phyloP scores from a whole-genome alignment of 1,284 basidiomycete genomes.

The Exobasidium cylindrosporum region DNA sequence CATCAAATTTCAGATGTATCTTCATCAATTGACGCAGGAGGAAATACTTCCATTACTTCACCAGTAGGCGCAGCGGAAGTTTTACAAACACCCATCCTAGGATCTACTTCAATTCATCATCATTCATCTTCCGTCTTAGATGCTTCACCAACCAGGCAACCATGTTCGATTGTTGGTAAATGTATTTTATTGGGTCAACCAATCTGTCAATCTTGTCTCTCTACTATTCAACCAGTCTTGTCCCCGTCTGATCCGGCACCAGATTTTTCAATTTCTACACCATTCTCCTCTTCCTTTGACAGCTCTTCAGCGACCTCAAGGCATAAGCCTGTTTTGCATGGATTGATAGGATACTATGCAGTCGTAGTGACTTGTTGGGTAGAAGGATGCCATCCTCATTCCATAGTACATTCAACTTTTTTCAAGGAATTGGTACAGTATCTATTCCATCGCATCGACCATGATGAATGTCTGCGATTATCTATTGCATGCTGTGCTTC shows the following conservation, averaged over 20 bases:
- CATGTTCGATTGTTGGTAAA: neutral
- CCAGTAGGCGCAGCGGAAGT: too few relatives aligned
- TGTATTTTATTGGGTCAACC: neutral
- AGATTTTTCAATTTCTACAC: neutral
- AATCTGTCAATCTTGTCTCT: neutral
- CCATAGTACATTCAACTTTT: neutral
- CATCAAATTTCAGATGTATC: too few relatives aligned
- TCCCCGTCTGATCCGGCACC: constrained; percentile 4
- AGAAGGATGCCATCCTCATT: neutral
- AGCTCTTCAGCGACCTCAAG: neutral
- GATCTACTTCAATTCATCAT: too few relatives aligned
- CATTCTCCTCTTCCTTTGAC: neutral
- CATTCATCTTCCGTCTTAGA: too few relatives aligned
- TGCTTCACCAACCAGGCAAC: too few relatives aligned
- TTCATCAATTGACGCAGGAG: neutral
- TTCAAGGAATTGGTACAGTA: neutral
- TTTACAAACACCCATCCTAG: too few relatives aligned
- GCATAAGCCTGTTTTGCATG: neutral
- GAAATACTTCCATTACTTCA: neutral
- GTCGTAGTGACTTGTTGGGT: constrained; percentile 2
- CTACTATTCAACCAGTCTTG: neutral
- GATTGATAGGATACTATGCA: constrained; percentile 7
- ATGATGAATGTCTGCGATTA: neutral
- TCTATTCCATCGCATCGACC: neutral
- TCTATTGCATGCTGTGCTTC: neutral